These are phyloP conservation scores for Plasmodium gonderi DNA, from an alignment of 169 alveolate genomes.

Conservation along the genomic window DNA sequence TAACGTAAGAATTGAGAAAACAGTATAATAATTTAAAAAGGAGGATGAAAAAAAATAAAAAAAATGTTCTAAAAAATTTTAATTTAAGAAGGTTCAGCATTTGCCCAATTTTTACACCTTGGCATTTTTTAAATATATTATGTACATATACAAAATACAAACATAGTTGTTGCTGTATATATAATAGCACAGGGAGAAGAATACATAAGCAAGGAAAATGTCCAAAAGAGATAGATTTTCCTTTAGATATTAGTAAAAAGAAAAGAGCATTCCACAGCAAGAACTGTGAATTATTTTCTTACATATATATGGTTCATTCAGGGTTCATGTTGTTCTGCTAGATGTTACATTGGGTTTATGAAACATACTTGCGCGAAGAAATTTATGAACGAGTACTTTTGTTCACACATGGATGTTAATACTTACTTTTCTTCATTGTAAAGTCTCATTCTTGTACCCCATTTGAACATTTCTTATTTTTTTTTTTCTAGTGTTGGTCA, in stretches of 20 bases:
- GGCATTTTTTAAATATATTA: background rate
- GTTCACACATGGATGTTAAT: too few species aligned
- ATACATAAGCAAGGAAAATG: background rate
- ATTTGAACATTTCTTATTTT: background rate
- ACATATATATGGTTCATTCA: too few species aligned
- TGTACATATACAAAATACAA: background rate
- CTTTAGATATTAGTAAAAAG: constrained; percentile 71
- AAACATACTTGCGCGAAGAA: too few species aligned
- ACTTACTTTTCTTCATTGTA: background rate
- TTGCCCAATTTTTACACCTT: background rate
- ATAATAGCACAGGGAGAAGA: background rate
- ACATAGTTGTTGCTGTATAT: background rate
- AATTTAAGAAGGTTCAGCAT: background rate
- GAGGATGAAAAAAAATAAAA: background rate
- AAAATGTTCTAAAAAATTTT: background rate
- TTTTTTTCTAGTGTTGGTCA: constrained; percentile 83
- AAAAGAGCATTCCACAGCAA: background rate
- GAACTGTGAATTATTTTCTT: too few species aligned
- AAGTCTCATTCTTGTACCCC: background rate
- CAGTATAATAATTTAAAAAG: background rate
- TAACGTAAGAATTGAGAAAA: background rate
- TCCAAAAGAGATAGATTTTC: constrained; percentile 67
- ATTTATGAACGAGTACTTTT: too few species aligned
- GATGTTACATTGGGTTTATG: too few species aligned
- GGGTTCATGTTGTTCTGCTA: background rate